phyloP scores from a whole-genome alignment of 169 alveolate species.

The Toxoplasma gondii region DNA sequence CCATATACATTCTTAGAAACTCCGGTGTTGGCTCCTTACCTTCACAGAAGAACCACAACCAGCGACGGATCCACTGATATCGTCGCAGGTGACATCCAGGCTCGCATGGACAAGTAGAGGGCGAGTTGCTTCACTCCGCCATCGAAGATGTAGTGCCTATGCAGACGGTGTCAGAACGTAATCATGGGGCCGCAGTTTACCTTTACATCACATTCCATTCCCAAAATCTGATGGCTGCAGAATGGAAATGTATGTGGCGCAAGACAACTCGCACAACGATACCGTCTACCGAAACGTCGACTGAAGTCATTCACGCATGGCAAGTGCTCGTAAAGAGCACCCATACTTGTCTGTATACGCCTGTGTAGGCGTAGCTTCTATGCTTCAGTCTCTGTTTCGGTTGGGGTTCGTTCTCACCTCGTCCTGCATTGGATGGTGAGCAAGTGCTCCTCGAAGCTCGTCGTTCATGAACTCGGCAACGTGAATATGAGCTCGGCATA shows the following conservation, averaged over 20 bases:
- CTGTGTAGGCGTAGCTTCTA: no score
- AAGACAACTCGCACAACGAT: no score
- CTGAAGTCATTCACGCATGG: no score
- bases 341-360: no score
- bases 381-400: no score
- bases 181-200: no score
- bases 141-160: background rate
- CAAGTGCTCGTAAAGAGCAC: no score
- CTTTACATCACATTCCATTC: no score
- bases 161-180: background rate
- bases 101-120: background rate
- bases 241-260: no score
- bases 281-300: no score
- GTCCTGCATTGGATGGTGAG: background rate
- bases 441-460: background rate
- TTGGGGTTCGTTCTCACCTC: background rate
- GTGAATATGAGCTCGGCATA: conserved; percentile 29
- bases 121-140: background rate
- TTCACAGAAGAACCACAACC: background rate
- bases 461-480: conserved; percentile 12
- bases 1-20: no score
- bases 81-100: background rate
- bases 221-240: no score
- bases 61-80: background rate
- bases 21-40: background rate